These are phyloP conservation scores for Phyllostachys edulis DNA, from an alignment of 176 grass and related monocot genomes.

Conservation along the genomic window DNA sequence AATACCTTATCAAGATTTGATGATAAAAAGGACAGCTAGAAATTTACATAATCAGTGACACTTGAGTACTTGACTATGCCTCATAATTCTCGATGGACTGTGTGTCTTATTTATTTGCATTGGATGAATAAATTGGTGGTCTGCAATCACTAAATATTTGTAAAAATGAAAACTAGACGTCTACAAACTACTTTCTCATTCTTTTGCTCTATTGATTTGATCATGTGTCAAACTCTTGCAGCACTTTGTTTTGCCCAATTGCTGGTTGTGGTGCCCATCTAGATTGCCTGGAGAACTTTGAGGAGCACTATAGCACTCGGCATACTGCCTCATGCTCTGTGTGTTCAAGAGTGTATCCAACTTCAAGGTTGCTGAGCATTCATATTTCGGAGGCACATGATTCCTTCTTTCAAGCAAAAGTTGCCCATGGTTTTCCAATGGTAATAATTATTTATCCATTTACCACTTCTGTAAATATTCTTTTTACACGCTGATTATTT, in stretches of 20 bases:
- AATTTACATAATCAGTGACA: not conserved
- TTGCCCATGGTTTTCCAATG: conserved; percentile 86
- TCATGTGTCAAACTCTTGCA: conserved; percentile 38
- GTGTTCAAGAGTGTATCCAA: conserved; percentile 87
- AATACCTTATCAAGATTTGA: not conserved
- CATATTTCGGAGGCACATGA: conserved; percentile 95
- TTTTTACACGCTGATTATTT: not conserved
- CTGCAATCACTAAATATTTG: not conserved
- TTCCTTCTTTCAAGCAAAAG: conserved; percentile 95
- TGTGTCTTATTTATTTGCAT: not conserved
- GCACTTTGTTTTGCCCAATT: conserved; percentile 80
- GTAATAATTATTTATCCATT: conserved; percentile 44
- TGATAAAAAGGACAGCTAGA: not conserved
- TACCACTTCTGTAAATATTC: not conserved
- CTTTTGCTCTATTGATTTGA: conserved; percentile 6
- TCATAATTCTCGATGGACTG: not conserved
- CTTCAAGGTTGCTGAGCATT: conserved; percentile 70
- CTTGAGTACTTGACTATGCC: not conserved
- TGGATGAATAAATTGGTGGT: not conserved
- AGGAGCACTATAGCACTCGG: conserved; percentile 76
- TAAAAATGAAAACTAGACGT: not conserved
- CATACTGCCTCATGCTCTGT: conserved; percentile 90
- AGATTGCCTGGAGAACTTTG: conserved; percentile 80
- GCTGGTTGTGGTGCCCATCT: conserved; percentile 68
- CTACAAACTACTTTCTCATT: not conserved